Conservation (phyloP, 2,329 filamentous ascomycete species). For the Fusarium liriodendri region DNA sequence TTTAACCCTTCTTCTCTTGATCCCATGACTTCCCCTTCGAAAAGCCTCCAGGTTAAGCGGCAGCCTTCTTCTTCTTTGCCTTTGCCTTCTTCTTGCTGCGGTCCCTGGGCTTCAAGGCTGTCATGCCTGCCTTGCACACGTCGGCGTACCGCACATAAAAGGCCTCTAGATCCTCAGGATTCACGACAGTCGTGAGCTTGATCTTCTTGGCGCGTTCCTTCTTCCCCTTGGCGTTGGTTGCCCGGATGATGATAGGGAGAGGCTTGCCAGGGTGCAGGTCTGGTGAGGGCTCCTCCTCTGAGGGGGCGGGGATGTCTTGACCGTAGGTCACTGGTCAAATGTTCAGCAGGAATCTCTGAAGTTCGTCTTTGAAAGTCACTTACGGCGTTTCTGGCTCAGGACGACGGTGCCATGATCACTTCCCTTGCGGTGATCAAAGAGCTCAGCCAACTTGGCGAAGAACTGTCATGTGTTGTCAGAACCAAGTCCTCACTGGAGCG, state of each 20-base stretch:
- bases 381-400: conserved; percentile 82
- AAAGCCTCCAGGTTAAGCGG: conserved; percentile 20
- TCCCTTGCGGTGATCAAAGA: conserved; percentile 75
- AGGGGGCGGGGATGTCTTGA: conserved; percentile 56
- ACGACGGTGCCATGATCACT: conserved; percentile 80
- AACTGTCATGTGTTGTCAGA: conserved; percentile 64
- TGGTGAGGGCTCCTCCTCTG: conserved; percentile 64
- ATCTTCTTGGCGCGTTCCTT: conserved; percentile 67
- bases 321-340: conserved; percentile 54
- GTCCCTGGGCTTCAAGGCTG: conserved; percentile 90
- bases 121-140: conserved; percentile 90
- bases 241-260: conserved; percentile 82
- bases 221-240: conserved; percentile 81
- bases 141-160: conserved; percentile 93
- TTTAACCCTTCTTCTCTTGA: neutral
- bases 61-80: conserved; percentile 75
- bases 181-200: conserved; percentile 86
- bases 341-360: conserved; percentile 7
- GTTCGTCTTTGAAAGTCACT: conserved; percentile 35
- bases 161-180: conserved; percentile 77
- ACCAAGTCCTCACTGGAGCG: neutral
- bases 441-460: conserved; percentile 74
- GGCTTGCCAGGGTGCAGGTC: conserved; percentile 70
- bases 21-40: neutral
- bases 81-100: conserved; percentile 87